These are phyloP conservation scores for Boletus rex-veris DNA, from an alignment of 768 basidiomycete genomes.

Conservation along the genomic window DNA sequence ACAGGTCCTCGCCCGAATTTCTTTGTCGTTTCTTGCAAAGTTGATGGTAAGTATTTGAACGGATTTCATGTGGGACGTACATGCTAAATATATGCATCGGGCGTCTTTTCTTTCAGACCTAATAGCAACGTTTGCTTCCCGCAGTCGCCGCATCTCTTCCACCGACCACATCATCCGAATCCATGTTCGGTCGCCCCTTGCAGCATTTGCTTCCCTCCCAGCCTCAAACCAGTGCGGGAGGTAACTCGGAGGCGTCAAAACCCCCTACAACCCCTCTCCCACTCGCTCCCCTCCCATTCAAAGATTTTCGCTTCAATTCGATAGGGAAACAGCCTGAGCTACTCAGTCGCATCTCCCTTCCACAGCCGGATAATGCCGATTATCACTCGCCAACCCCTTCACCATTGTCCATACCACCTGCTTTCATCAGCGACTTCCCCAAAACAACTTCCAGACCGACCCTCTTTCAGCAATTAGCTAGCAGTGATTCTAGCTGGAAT, in stretches of 20 bases:
- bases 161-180: slow-evolving; percentile 18
- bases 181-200: slow-evolving; percentile 29
- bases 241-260: not conserved
- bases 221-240: not conserved
- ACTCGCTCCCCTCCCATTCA: slow-evolving; percentile 24
- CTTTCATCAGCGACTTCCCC: slow-evolving; percentile 1
- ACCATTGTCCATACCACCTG: slow-evolving; percentile 6
- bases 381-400: slow-evolving; percentile 31
- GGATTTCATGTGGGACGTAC: not conserved
- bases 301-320: slow-evolving; percentile 45
- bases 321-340: slow-evolving; percentile 56
- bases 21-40: slow-evolving; percentile 6
- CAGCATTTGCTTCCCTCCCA: slow-evolving; percentile 23
- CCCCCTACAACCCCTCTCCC: slow-evolving; percentile 14
- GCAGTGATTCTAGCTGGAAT: not conserved
- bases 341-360: slow-evolving; percentile 46
- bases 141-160: slow-evolving; percentile 13
- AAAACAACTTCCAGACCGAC: slow-evolving; percentile 18
- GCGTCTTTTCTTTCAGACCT: slow-evolving; percentile 2
- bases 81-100: slow-evolving; percentile 17
- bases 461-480: slow-evolving; percentile 22
- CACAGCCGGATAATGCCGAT: slow-evolving; percentile 22
- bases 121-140: not conserved
- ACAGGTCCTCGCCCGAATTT: not conserved
- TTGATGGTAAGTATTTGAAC: slow-evolving; percentile 5